These are phyloP conservation scores for Wallemia hederae DNA, from an alignment of 1,284 basidiomycete species.

Conservation along the genomic window DNA sequence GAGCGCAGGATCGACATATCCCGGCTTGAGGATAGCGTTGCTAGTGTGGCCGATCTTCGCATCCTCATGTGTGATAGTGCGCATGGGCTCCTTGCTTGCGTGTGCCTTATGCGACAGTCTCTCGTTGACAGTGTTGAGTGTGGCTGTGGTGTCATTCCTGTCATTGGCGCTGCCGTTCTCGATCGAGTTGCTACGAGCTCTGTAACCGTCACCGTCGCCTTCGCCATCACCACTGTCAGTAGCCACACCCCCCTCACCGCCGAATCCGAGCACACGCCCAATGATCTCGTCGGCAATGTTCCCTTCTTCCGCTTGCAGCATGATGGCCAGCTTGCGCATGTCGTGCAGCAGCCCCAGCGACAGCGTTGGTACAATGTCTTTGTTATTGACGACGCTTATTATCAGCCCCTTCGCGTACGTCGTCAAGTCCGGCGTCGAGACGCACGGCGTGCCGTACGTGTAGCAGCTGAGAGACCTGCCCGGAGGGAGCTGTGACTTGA, in stretches of 20 bases:
- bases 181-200: conserved; percentile 2
- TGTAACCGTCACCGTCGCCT: neutral
- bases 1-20: conserved; percentile 11
- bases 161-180: conserved; percentile 2
- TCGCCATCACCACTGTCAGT: neutral
- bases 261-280: conserved; percentile 15
- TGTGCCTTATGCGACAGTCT: too few species aligned
- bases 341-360: conserved; percentile 21
- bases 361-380: conserved; percentile 17
- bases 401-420: conserved; percentile 19
- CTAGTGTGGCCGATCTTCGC: conserved; percentile 6
- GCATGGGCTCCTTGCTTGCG: conserved; percentile 3
- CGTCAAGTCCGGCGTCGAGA: conserved; percentile 20
- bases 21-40: conserved; percentile 9
- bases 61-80: neutral
- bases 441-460: conserved; percentile 19
- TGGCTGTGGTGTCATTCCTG: conserved; percentile 1
- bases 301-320: conserved; percentile 17
- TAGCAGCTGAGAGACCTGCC: conserved; percentile 22
- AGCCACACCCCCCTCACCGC: too few species aligned
- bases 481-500: conserved; percentile 18
- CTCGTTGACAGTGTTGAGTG: too few species aligned
- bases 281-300: conserved; percentile 22
- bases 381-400: conserved; percentile 19
- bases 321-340: conserved; percentile 20